Base-by-base conservation (phyloP, 352 stramenopile species). In the Phytophthora idaei region DNA sequence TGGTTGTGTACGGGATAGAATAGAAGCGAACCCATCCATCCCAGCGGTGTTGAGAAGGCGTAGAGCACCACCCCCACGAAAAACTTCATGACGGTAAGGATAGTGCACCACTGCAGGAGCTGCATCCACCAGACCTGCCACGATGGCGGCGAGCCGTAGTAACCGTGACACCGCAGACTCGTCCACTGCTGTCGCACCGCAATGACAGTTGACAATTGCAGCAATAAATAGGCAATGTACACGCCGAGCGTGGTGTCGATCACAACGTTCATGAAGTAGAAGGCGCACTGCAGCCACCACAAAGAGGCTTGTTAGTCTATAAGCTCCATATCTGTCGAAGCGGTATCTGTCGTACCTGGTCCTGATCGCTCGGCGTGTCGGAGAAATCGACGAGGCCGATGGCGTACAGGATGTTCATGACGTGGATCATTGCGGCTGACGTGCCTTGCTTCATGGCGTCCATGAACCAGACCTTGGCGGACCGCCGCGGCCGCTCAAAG, bases 191-290 rank as follows among this genome's bases (percentile, higher is more conserved):
- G 76, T 14, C 80, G 29, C 67, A 93, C 83, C 21, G 83, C 85
- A 36, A 92, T 14, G 14, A 74, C 36, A 25, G 82, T 90, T 9
- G 86, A 73, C 25, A 89, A 36, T 50, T 88, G 80, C 21, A 94
- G 64, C 51, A 92, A 77, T 64, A 91, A 66, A 74, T 89, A 94
- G 11, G 85, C 86, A 64, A 94, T 87, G 61, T 93, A 89, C 36
- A 94, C 84, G 60, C 86, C 86, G 17, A 94, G 67, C 21, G 84
- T 92, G 36, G 86, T 94, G 69, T 93, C 86, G 49, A 94, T 89
- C 58, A 90, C 80, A 8, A 94, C 86, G 57, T 93, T 94, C 78
- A 94, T 90, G 57, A 94, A 94, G 74, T 94, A 94, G 51, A 92
- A 92, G 46, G 86, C 86, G 51, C 86, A 94, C 81, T 93, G 32